These are phyloP conservation scores for Excoecaria agallocha DNA, from an alignment of 345 rosid genomes.

Conservation along the genomic window DNA sequence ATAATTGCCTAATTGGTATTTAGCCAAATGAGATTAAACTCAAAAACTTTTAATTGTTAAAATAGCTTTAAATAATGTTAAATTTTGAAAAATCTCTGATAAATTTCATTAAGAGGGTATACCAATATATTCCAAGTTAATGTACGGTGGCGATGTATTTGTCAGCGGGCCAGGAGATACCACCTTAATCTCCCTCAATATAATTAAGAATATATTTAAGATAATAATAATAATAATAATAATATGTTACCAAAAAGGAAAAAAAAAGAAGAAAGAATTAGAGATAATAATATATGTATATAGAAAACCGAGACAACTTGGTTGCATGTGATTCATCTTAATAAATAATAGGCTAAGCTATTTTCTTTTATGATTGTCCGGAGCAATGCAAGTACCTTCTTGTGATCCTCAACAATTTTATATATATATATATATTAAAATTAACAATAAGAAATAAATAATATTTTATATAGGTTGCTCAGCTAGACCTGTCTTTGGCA, in stretches of 20 bases:
- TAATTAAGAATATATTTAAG: no score
- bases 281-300: no score
- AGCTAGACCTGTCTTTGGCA: slow-evolving; percentile 68
- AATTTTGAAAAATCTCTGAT: no score
- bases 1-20: no score
- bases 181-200: slow-evolving; percentile 22
- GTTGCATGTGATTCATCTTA: slow-evolving; percentile 56
- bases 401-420: no score
- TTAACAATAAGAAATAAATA: background rate
- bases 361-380: slow-evolving; percentile 33
- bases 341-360: slow-evolving; percentile 30
- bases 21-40: no score
- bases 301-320: slow-evolving; percentile 37
- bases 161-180: slow-evolving; percentile 42
- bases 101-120: slow-evolving; percentile 1
- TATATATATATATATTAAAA: background rate
- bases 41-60: no score
- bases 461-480: slow-evolving; percentile 23
- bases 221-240: no score
- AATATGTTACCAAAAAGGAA: no score
- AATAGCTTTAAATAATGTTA: no score
- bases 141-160: slow-evolving; percentile 41
- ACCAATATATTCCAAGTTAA: slow-evolving; percentile 3
- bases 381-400: no score
- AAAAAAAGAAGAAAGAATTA: no score